Conservation (phyloP, 208 protist species). For the Perkinsela sp. region DNA sequence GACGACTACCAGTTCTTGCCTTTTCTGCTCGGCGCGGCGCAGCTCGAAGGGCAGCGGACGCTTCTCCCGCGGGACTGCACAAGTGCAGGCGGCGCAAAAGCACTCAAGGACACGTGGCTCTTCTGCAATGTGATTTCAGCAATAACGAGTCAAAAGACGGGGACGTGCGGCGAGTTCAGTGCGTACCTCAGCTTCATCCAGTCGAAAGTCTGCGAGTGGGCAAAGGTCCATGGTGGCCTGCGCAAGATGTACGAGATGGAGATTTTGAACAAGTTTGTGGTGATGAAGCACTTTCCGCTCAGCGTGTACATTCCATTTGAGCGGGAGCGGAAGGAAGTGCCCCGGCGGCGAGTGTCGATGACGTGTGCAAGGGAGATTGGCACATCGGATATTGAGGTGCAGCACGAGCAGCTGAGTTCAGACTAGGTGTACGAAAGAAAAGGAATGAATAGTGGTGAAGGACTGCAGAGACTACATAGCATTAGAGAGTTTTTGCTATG, state of each 20-base stretch:
- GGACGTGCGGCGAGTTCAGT: slow-evolving; percentile 67
- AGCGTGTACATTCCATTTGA: slow-evolving; percentile 40
- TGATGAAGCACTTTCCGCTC: slow-evolving; percentile 80
- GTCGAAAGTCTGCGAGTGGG: slow-evolving; percentile 37
- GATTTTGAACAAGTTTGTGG: slow-evolving; percentile 73
- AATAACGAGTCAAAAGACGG: slow-evolving; percentile 49
- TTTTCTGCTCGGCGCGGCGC: slow-evolving; percentile 80
- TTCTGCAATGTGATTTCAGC: slow-evolving; percentile 44
- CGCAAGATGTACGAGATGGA: slow-evolving; percentile 78
- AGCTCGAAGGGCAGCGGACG: slow-evolving; percentile 50
- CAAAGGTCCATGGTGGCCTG: slow-evolving; percentile 61
- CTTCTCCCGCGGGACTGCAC: slow-evolving; percentile 7
- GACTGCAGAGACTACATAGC: too few species aligned
- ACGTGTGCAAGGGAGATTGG: too few species aligned
- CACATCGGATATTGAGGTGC: too few species aligned
- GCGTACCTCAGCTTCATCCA: slow-evolving; percentile 66
- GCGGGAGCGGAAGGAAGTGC: too few species aligned
- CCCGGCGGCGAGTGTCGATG: too few species aligned
- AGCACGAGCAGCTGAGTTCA: too few species aligned
- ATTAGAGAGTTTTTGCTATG: too few species aligned
- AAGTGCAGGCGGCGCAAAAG: neutral
- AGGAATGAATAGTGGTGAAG: too few species aligned
- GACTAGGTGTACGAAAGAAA: too few species aligned
- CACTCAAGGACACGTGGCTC: slow-evolving; percentile 14
- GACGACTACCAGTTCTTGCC: slow-evolving; percentile 97